phyloP scores from a whole-genome alignment of 75 land plant species.

The Gnetum montanum region DNA sequence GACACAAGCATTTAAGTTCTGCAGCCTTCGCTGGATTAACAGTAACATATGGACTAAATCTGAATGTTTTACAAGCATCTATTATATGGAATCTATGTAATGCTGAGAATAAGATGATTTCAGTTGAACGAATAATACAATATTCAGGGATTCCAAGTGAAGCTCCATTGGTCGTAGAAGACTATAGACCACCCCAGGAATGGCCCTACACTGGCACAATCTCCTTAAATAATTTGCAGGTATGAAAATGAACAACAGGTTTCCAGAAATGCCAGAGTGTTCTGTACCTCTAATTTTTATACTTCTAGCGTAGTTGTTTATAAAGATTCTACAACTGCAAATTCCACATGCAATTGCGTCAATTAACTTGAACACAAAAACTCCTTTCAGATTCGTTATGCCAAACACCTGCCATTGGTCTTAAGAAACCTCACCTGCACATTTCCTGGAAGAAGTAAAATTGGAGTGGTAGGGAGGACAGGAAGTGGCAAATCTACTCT shows the following conservation, averaged over 20 bases:
- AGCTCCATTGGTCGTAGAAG: conserved; percentile 67
- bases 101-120: conserved; percentile 82
- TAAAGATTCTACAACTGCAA: too few relatives aligned
- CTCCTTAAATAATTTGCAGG: conserved; percentile 61
- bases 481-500: conserved; percentile 96
- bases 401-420: conserved; percentile 64
- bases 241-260: too few relatives aligned
- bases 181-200: conserved; percentile 39
- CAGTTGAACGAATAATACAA: conserved; percentile 85
- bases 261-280: too few relatives aligned
- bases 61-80: conserved; percentile 45
- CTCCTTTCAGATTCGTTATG: conserved; percentile 80
- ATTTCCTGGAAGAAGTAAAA: conserved; percentile 71
- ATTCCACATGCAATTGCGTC: too few relatives aligned
- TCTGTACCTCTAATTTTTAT: too few relatives aligned
- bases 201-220: conserved; percentile 84
- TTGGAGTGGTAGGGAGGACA: conserved; percentile 91
- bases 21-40: conserved; percentile 93
- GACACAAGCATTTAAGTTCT: neutral
- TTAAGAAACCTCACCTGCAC: conserved; percentile 75
- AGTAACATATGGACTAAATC: conserved; percentile 73
- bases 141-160: conserved; percentile 66
- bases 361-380: too few relatives aligned
- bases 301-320: too few relatives aligned
- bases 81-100: conserved; percentile 71